A percentile compares a stretch with the other conserved stretches of the same genome.
phyloP scores from a whole-genome alignment of 2,329 filamentous ascomycete species.

The Ceratocystis ficicola region DNA sequence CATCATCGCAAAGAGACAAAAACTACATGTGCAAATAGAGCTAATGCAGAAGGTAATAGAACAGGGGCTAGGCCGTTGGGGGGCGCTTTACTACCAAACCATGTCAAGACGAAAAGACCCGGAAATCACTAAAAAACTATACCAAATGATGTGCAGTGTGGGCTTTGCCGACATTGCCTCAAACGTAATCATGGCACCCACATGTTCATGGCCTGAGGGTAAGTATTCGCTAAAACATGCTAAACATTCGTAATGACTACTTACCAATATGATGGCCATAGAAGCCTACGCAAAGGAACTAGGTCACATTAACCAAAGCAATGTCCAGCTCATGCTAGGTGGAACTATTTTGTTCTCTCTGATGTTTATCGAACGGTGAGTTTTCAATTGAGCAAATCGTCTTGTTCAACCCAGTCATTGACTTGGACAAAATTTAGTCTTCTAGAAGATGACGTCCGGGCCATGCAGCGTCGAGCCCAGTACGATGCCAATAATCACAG shows the following conservation, averaged over 20 bases:
- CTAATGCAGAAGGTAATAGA: not conserved
- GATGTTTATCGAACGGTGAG: conserved; percentile 1
- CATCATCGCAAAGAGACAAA: not conserved
- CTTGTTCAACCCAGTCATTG: not conserved
- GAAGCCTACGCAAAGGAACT: not conserved
- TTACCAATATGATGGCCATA: not conserved
- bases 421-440: not conserved
- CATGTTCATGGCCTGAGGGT: not conserved
- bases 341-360: not conserved
- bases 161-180: conserved; percentile 51
- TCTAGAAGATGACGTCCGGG: not conserved
- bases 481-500: not conserved
- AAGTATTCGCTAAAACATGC: not conserved
- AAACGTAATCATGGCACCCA: not conserved
- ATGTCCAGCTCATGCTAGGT: not conserved
- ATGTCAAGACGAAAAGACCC: conserved; percentile 55
- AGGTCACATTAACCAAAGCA: not conserved
- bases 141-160: conserved; percentile 44
- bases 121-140: conserved; percentile 48
- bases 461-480: not conserved
- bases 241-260: not conserved
- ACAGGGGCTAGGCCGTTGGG: not conserved
- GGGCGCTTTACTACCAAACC: conserved; percentile 29
- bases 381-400: not conserved
- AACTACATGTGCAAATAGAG: not conserved